A percentile compares a stretch with the other conserved stretches of the same genome.
phyloP scores from a whole-genome alignment of 345 rosid genomes.

The Hirschfeldia incana region DNA sequence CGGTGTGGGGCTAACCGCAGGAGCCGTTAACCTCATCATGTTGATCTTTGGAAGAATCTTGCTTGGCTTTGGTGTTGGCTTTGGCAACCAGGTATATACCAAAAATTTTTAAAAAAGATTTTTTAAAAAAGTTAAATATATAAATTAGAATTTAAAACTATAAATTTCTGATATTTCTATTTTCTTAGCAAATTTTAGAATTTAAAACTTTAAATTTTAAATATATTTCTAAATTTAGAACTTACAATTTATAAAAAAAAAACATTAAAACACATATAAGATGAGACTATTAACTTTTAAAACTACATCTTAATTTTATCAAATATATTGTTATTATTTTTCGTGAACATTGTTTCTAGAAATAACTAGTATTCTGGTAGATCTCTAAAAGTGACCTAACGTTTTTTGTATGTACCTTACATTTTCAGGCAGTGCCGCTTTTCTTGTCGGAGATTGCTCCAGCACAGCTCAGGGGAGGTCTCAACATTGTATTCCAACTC shows the following conservation, averaged over 20 bases:
- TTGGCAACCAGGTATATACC: conserved; percentile 68
- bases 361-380: no score
- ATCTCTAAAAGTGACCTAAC: background rate
- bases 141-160: no score
- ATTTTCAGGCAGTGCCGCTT: conserved; percentile 59
- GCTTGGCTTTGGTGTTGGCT: conserved; percentile 73
- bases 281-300: no score
- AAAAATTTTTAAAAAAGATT: no score
- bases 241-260: no score
- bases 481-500: conserved; percentile 70
- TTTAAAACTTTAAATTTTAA: no score
- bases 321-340: background rate
- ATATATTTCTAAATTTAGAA: no score
- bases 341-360: background rate
- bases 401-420: background rate
- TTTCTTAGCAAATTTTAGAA: no score
- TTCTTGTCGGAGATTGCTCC: conserved; percentile 72
- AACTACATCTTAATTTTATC: no score
- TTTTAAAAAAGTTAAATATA: no score
- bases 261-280: no score
- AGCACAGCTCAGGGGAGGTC: conserved; percentile 52
- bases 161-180: no score
- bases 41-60: conserved; percentile 63
- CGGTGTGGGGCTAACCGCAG: conserved; percentile 56
- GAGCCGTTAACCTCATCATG: conserved; percentile 47